These are phyloP conservation scores for Hemileia vastatrix DNA, from an alignment of 1,284 basidiomycete species.

Conservation along the genomic window DNA sequence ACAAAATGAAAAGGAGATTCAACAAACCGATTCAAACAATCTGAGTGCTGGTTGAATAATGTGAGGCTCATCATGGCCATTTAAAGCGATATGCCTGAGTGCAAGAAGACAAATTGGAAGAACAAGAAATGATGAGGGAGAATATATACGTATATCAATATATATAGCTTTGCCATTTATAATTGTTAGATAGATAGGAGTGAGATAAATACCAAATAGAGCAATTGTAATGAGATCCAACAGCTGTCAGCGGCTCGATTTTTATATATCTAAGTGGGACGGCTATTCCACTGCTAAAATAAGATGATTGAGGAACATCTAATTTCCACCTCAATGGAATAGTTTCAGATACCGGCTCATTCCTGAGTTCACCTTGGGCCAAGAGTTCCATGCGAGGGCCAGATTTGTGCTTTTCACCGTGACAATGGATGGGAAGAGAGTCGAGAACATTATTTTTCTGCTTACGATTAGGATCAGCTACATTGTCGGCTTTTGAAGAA, in stretches of 20 bases:
- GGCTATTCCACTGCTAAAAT: conserved; percentile 6
- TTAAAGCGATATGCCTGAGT: conserved; percentile 15
- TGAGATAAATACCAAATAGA: conserved; percentile 16
- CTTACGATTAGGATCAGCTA: background rate
- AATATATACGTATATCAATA: background rate
- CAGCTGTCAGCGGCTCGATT: conserved; percentile 19
- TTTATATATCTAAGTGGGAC: conserved; percentile 21
- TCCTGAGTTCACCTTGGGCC: conserved; percentile 23
- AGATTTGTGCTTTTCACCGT: conserved; percentile 6
- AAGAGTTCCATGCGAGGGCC: conserved; percentile 22
- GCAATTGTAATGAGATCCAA: conserved; percentile 21
- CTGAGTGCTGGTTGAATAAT: conserved; percentile 7
- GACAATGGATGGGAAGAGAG: background rate
- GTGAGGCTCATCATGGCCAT: conserved; percentile 14
- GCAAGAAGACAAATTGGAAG: background rate
- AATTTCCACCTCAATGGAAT: conserved; percentile 15
- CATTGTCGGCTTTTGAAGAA: no score
- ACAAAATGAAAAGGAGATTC: background rate
- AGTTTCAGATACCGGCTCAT: conserved; percentile 20
- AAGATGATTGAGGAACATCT: conserved; percentile 10
- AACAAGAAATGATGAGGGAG: background rate
- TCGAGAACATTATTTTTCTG: background rate
- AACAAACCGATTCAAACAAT: conserved; percentile 13
- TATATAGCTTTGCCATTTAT: background rate
- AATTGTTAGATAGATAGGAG: background rate